Percentiles rank a stretch among this genome's conserved stretches.
These are phyloP conservation scores for Aegilops tauschii DNA, from an alignment of 176 grass and related monocot species.

Conservation along the genomic window DNA sequence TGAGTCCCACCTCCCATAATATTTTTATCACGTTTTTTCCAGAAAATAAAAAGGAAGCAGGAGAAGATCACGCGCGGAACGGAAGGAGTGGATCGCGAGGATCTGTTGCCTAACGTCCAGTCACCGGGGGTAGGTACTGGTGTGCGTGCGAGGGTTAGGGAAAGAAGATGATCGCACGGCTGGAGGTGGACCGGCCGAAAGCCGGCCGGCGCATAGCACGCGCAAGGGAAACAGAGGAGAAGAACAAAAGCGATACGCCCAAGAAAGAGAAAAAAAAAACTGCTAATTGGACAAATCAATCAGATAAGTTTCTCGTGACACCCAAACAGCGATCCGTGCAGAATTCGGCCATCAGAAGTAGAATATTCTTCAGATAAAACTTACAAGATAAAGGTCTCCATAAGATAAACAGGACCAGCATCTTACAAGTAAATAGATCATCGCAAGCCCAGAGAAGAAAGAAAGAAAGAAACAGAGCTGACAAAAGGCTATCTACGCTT, in stretches of 20 bases:
- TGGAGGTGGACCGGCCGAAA: too few species aligned
- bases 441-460: neutral
- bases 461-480: constrained; percentile 1
- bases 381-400: neutral
- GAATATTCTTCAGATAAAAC: neutral
- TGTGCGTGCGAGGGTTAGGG: too few species aligned
- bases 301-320: neutral
- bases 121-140: too few species aligned
- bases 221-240: neutral
- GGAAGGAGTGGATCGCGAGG: too few species aligned
- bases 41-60: too few species aligned
- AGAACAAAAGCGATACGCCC: neutral
- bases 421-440: constrained; percentile 1
- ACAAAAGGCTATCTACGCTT: neutral
- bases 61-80: too few species aligned
- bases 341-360: neutral
- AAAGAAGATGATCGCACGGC: too few species aligned
- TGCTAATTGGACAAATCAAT: neutral
- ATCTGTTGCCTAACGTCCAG: too few species aligned
- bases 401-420: neutral
- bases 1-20: too few species aligned
- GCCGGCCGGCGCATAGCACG: too few species aligned
- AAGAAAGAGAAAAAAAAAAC: neutral
- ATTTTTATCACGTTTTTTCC: too few species aligned
- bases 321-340: neutral